These are phyloP conservation scores for Esteya vermicola DNA, from an alignment of 2,329 filamentous ascomycete genomes.

Conservation along the genomic window DNA sequence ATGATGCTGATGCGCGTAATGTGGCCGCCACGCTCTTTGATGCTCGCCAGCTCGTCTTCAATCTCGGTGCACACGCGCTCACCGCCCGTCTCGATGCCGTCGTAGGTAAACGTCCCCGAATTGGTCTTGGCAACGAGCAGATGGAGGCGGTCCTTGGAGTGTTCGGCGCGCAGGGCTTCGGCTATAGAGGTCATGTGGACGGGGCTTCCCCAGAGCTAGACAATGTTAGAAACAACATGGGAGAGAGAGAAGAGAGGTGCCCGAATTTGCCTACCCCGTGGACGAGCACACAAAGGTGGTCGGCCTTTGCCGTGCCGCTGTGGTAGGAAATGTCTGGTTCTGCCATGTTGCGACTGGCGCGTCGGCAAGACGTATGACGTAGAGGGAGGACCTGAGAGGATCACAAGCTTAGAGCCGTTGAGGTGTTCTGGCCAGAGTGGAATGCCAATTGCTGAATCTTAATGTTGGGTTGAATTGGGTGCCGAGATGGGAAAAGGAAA, in stretches of 20 bases:
- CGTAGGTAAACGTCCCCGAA: constrained; percentile 56
- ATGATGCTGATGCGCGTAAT: constrained; percentile 75
- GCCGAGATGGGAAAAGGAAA: too few relatives aligned
- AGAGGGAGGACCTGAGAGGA: too few relatives aligned
- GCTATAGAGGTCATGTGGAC: constrained; percentile 56
- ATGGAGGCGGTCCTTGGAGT: constrained; percentile 50
- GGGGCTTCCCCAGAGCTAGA: constrained; percentile 74
- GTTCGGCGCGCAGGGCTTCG: constrained; percentile 45
- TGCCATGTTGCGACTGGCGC: too few relatives aligned
- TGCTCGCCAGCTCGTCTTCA: constrained; percentile 43
- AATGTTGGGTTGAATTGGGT: too few relatives aligned
- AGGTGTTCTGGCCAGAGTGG: too few relatives aligned
- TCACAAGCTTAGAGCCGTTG: too few relatives aligned
- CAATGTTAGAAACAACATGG: background rate
- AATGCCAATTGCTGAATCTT: too few relatives aligned
- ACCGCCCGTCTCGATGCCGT: constrained; percentile 53
- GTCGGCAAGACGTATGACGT: too few relatives aligned
- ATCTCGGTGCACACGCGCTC: constrained; percentile 55
- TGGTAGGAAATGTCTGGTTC: too few relatives aligned
- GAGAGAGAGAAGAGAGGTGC: background rate
- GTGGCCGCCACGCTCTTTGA: constrained; percentile 47
- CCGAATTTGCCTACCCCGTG: constrained; percentile 51
- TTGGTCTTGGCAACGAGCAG: constrained; percentile 62
- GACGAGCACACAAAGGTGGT: constrained; percentile 65
- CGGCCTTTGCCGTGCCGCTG: constrained; percentile 38